Base-by-base conservation (phyloP, 1,284 basidiomycete genomes). In the Microbotryum silenes-acaulis region DNA sequence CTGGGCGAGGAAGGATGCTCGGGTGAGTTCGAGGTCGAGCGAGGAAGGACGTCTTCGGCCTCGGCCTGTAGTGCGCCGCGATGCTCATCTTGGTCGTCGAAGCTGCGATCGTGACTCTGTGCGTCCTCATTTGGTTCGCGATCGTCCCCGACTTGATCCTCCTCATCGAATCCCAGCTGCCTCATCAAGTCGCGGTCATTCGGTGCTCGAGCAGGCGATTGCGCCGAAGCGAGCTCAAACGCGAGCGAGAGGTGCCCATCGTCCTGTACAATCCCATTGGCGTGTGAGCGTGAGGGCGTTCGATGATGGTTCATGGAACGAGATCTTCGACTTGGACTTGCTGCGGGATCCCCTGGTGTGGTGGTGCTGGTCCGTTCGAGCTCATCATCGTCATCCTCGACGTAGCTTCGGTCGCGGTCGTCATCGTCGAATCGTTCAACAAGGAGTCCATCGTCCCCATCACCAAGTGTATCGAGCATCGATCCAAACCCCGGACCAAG, bases 121-220 rank as follows among this genome's bases (percentile, higher is more conserved):
- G 14, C 47, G 2, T 60, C 51, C 10, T 44, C 33, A 2, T 60
- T 52, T 20, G 51, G 16, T 20, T 23, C 51, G 9, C 20, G 29
- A 4, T 10, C 47, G 2, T 42, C 50, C 8, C 47, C 53, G 12
- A 48, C 59, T 10, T 51, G 54, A 4, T 61, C 57, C 6, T 54
- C 58, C 44, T 60, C 61, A 20, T 54, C 61, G 23, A 66, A 25
- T 6, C 65, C 65, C 27, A 66, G 37, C 31, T 66, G 62, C n/a
- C 50, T 23, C 60, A 66, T 49, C 37, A 66, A 27, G 37, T 54
- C 55, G n/a, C 55, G 31, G 9, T 51, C 50, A 4, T 54, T 50
- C 31, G 51, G 48, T 3, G 44, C 50, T 21, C 53, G 31, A 12
- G 62, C 51, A 10, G 52, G 27, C 27, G 57, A 51, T 18, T 18